These are phyloP conservation scores for Cystobasidiopsis lactophilus DNA, from an alignment of 768 basidiomycete genomes.

Conservation along the genomic window DNA sequence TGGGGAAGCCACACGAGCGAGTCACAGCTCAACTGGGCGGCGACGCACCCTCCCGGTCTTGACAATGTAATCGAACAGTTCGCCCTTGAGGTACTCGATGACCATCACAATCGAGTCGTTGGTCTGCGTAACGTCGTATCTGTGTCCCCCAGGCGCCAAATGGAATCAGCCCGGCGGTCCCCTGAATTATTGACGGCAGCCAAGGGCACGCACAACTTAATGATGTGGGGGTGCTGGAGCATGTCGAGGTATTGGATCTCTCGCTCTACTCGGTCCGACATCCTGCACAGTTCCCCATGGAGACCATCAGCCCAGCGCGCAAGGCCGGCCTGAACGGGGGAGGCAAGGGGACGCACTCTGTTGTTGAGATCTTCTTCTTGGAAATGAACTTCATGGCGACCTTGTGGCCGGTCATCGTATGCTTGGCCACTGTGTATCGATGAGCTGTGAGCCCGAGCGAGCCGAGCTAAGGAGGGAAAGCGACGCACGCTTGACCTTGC, in stretches of 20 bases:
- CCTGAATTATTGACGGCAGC: constrained; percentile 9
- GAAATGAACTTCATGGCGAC: constrained; percentile 98
- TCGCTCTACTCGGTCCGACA: constrained; percentile 10
- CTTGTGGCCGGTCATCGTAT: constrained; percentile 79
- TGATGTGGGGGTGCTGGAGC: constrained; percentile 84
- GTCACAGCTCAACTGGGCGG: neutral
- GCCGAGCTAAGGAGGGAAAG: neutral
- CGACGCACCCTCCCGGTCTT: constrained; percentile 38
- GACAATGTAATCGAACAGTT: constrained; percentile 96
- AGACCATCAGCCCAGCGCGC: too few species aligned
- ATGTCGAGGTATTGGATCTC: constrained; percentile 82
- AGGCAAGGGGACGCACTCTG: constrained; percentile 29
- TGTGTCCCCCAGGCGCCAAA: constrained; percentile 15
- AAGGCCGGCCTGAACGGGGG: neutral
- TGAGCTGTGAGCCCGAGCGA: neutral
- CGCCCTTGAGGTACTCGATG: constrained; percentile 84
- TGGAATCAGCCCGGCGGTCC: constrained; percentile 4
- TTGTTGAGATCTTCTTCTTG: constrained; percentile 73
- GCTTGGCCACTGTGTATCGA: constrained; percentile 55
- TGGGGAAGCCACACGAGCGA: too few species aligned
- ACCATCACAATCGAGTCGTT: constrained; percentile 95
- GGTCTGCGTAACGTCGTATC: constrained; percentile 54
- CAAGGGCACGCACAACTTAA: constrained; percentile 55
- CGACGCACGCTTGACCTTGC: constrained; percentile 92
- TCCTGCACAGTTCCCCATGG: neutral